phyloP scores from a whole-genome alignment of 495 filamentous ascomycete species.

The Aspergillus affinis region DNA sequence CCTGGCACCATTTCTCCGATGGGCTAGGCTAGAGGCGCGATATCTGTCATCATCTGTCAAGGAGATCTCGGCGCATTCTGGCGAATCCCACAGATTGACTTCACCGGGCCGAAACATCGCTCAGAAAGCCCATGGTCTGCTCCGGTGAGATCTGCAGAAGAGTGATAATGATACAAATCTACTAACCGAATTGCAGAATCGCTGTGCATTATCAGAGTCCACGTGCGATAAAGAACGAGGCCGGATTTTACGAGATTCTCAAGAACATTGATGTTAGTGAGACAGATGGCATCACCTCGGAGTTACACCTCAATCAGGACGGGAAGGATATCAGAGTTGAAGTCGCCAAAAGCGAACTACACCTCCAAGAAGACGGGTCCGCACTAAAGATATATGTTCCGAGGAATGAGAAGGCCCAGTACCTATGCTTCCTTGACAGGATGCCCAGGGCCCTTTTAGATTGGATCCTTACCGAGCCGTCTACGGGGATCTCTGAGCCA shows the following conservation, averaged over 20 bases:
- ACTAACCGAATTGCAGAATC: slow-evolving; percentile 7
- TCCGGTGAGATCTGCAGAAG: slow-evolving; percentile 27
- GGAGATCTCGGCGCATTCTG: slow-evolving; percentile 30
- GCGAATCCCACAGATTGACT: slow-evolving; percentile 19
- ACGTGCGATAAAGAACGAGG: slow-evolving; percentile 14
- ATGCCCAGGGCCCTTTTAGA: slow-evolving; percentile 31
- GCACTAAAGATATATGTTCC: slow-evolving; percentile 40
- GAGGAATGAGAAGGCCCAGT: slow-evolving; percentile 25
- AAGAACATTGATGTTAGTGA: slow-evolving; percentile 22
- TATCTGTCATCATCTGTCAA: slow-evolving; percentile 37
- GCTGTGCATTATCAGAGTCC: slow-evolving; percentile 37
- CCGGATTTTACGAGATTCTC: slow-evolving; percentile 30
- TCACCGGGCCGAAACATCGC: slow-evolving; percentile 25
- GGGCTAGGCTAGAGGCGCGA: slow-evolving; percentile 28
- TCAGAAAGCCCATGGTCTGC: slow-evolving; percentile 36
- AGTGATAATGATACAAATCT: background rate
- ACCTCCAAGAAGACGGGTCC: slow-evolving; percentile 27
- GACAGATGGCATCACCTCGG: slow-evolving; percentile 31
- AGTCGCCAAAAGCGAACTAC: slow-evolving; percentile 22
- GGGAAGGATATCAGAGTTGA: slow-evolving; percentile 22
- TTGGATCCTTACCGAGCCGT: slow-evolving; percentile 36
- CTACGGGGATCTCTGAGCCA: slow-evolving; percentile 19
- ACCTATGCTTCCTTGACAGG: slow-evolving; percentile 30
- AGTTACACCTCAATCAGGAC: slow-evolving; percentile 24
- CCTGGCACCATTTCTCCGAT: slow-evolving; percentile 35